A percentile compares a stretch with the other conserved stretches of the same genome.
Conservation (phyloP, 352 stramenopile genomes). For the Phytopythium helicoides region DNA sequence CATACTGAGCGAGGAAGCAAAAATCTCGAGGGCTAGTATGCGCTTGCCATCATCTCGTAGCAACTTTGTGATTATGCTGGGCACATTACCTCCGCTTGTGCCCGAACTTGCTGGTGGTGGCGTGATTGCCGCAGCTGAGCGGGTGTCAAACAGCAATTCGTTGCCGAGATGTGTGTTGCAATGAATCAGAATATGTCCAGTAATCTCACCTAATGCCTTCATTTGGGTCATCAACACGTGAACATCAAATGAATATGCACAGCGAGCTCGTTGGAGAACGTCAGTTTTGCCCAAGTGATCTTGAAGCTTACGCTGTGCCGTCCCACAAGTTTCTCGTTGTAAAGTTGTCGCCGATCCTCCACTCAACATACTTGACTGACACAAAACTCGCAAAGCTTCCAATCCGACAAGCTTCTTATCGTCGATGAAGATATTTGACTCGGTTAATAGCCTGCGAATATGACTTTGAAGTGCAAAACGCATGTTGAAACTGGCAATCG, state of each 20-base stretch:
- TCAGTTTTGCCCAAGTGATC: too few species aligned
- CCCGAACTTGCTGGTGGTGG: not conserved
- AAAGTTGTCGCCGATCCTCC: too few species aligned
- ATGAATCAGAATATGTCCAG: slow-evolving; percentile 66
- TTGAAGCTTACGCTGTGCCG: too few species aligned
- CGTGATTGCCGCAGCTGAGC: not conserved
- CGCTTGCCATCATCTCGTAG: slow-evolving; percentile 48
- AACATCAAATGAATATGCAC: slow-evolving; percentile 25
- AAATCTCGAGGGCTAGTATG: slow-evolving; percentile 48
- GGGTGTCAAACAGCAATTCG: slow-evolving; percentile 33
- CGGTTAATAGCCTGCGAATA: slow-evolving; percentile 48
- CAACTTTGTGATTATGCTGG: slow-evolving; percentile 1
- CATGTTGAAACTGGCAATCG: slow-evolving; percentile 75
- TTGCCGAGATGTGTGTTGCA: slow-evolving; percentile 66
- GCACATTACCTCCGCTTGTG: not conserved
- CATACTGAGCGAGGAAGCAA: slow-evolving; percentile 34
- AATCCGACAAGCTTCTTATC: slow-evolving; percentile 74
- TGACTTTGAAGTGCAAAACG: slow-evolving; percentile 66
- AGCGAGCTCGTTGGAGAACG: too few species aligned
- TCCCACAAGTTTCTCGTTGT: too few species aligned
- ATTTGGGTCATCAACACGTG: slow-evolving; percentile 29
- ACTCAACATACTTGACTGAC: not conserved
- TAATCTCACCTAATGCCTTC: slow-evolving; percentile 45
- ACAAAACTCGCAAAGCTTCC: slow-evolving; percentile 35
- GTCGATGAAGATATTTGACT: slow-evolving; percentile 63